phyloP scores from a whole-genome alignment of 1,139 yeast genomes.

The Pichiaceae sp. region DNA sequence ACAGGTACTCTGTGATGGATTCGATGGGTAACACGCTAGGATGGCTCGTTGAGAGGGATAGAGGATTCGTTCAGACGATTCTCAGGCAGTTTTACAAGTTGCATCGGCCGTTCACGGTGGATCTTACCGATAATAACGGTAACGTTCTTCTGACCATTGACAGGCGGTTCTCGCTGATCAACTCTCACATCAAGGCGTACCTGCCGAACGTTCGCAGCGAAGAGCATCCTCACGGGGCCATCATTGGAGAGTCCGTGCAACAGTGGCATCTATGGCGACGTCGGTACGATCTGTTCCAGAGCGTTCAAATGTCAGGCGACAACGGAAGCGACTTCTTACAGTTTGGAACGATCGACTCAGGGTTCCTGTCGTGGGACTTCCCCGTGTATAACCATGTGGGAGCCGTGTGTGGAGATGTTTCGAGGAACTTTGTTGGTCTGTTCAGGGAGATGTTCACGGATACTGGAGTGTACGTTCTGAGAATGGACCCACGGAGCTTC shows the following conservation, averaged over 20 bases:
- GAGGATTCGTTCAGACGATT: slow-evolving; percentile 58
- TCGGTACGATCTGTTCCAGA: slow-evolving; percentile 60
- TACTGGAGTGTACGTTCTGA: slow-evolving; percentile 80
- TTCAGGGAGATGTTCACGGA: slow-evolving; percentile 91
- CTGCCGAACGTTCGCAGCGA: slow-evolving; percentile 35
- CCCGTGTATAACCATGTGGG: slow-evolving; percentile 58
- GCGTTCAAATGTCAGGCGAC: slow-evolving; percentile 23
- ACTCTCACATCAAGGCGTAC: slow-evolving; percentile 73
- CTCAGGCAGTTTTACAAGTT: slow-evolving; percentile 75
- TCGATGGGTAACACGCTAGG: slow-evolving; percentile 70
- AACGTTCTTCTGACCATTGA: slow-evolving; percentile 60
- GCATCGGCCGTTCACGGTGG: slow-evolving; percentile 82
- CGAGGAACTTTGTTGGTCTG: slow-evolving; percentile 91
- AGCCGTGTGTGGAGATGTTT: slow-evolving; percentile 64
- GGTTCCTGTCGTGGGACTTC: slow-evolving; percentile 79
- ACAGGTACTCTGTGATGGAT: slow-evolving; percentile 67
- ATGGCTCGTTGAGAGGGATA: slow-evolving; percentile 71
- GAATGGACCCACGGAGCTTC: slow-evolving; percentile 71
- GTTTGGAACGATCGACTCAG: slow-evolving; percentile 82
- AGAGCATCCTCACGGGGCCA: slow-evolving; percentile 29
- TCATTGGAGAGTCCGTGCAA: slow-evolving; percentile 80
- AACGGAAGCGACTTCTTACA: slow-evolving; percentile 43
- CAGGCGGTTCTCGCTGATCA: slow-evolving; percentile 81
- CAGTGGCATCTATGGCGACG: slow-evolving; percentile 95
- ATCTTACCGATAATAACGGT: slow-evolving; percentile 67